Evolutionary conservation across 169 alveolate species (phyloP).

Genomic region (Ichthyophthirius multifiliis): DNA sequence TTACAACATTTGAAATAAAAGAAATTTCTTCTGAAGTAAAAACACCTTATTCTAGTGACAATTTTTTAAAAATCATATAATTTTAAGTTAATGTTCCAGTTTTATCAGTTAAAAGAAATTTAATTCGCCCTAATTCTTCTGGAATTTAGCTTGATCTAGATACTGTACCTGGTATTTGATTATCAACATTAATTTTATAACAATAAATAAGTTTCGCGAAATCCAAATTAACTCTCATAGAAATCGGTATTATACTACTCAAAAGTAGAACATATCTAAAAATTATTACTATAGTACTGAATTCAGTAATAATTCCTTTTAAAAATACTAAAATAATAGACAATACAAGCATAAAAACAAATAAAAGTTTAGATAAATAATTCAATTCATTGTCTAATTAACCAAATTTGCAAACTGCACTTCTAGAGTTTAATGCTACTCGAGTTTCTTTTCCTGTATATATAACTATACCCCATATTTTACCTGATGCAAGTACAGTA

Average conservation of each 20-base stretch:
- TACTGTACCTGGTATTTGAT: slow-evolving; percentile 90
- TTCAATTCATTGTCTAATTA: slow-evolving; percentile 75
- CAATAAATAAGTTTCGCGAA: slow-evolving; percentile 94
- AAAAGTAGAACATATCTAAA: slow-evolving; percentile 75
- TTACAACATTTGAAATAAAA: slow-evolving; percentile 43
- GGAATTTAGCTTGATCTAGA: slow-evolving; percentile 91
- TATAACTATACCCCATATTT: slow-evolving; percentile 84
- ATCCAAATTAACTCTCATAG: slow-evolving; percentile 96
- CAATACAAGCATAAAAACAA: slow-evolving; percentile 58
- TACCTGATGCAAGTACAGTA: slow-evolving; percentile 95
- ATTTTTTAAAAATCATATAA: slow-evolving; percentile 91
- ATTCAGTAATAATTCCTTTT: slow-evolving; percentile 95
- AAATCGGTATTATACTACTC: slow-evolving; percentile 96
- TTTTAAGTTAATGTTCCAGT: slow-evolving; percentile 99
- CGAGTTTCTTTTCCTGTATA: slow-evolving; percentile 95
- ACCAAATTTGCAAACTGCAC: slow-evolving; percentile 80
- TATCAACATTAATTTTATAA: slow-evolving; percentile 85
- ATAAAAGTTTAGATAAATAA: slow-evolving; percentile 55
- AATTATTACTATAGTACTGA: slow-evolving; percentile 88
- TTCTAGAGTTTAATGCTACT: slow-evolving; percentile 79
- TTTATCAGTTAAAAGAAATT: slow-evolving; percentile 94
- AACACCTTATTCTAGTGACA: slow-evolving; percentile 66
- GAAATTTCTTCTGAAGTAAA: slow-evolving; percentile 58
- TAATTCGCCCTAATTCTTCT: slow-evolving; percentile 98
- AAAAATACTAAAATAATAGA: slow-evolving; percentile 69